These are phyloP conservation scores for Crithidia brevicula DNA, from an alignment of 208 protist genomes.

Conservation along the genomic window DNA sequence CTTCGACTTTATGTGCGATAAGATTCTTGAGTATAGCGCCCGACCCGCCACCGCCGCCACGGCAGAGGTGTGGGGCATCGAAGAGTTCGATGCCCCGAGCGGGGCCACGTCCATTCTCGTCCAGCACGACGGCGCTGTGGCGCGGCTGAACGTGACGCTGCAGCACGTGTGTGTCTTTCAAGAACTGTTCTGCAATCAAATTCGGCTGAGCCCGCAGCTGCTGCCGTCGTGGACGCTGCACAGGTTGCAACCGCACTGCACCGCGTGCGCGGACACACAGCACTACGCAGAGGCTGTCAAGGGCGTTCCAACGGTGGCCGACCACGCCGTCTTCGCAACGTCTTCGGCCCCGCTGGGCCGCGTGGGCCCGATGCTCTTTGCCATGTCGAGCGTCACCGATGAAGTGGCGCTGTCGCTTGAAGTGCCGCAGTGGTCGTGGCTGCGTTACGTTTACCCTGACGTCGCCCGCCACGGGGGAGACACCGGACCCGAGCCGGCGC, in stretches of 20 bases:
- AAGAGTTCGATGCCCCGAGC: constrained; percentile 7
- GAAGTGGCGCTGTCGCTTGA: constrained; percentile 9
- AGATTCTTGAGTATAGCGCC: background rate
- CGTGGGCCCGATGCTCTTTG: constrained; percentile 28
- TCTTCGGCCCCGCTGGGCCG: constrained; percentile 14
- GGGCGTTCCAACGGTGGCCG: background rate
- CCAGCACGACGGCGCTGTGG: background rate
- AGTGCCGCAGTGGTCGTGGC: constrained; percentile 21
- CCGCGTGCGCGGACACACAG: background rate
- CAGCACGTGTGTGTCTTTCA: background rate
- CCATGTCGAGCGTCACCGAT: constrained; percentile 28
- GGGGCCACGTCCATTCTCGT: background rate
- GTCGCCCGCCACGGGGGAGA: background rate
- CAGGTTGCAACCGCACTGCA: background rate
- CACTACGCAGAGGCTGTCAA: background rate
- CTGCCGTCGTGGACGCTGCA: constrained; percentile 20
- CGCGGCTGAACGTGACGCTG: background rate
- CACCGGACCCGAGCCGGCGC: background rate
- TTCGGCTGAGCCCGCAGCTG: constrained; percentile 5
- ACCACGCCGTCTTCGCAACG: constrained; percentile 9
- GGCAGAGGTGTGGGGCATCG: constrained; percentile 9
- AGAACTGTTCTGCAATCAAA: background rate
- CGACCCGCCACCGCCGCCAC: background rate
- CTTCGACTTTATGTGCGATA: constrained; percentile 6
- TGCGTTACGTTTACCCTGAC: constrained; percentile 1